Base-by-base conservation (phyloP, 148 eudicot genomes). In the Rhododendron griersonianum region DNA sequence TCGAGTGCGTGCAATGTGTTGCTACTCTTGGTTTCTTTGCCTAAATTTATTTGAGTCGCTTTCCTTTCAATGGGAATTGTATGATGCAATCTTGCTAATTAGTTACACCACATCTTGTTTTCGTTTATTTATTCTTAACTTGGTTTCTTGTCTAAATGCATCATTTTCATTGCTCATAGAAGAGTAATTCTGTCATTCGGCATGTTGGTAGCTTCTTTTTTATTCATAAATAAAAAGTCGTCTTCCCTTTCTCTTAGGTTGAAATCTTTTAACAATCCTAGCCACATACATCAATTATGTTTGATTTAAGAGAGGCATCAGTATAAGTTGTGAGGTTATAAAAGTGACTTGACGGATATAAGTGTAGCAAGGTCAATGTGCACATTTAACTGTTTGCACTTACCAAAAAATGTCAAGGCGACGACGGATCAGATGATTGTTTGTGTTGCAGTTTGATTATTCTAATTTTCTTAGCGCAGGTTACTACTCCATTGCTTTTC, bases 401-500 rank as follows among this genome's bases (percentile, higher is more conserved):
- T 19, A 2, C 69, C 69, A 63, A 63, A 63, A 21, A 63, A 63
- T 63, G 69, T 63, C 28, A 23, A 7, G 25, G 21, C 3, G 3
- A n/a, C 25, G 11, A 63, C 28, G 11, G 23, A 63, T 23, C 69
- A 63, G 28, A 63, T 63, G 69, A 63, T 61, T 23, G 69, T 63
- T 63, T 33, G 1, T 76, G 57, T 30, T 37, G 18, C 48, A 80
- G 81, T 51, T 45, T 76, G 78, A 82, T 69, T 51, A 9, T 76
- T 21, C 28, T 69, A 23, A 30, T 57, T 47, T 28, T 83, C 77
- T 16, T 84, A 7, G 63, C 51, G 88, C 93, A 95, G 98, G 97
- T 95, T 81, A 95, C 98, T 1, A 95, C 96, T 13, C 98, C 98
- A n/a, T 94, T 95, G 86, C 94, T 95, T 63, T 95, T 95, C 87